These are phyloP conservation scores for Sporothrix variecibatus DNA, from an alignment of 2,329 filamentous ascomycete genomes.

Conservation along the genomic window DNA sequence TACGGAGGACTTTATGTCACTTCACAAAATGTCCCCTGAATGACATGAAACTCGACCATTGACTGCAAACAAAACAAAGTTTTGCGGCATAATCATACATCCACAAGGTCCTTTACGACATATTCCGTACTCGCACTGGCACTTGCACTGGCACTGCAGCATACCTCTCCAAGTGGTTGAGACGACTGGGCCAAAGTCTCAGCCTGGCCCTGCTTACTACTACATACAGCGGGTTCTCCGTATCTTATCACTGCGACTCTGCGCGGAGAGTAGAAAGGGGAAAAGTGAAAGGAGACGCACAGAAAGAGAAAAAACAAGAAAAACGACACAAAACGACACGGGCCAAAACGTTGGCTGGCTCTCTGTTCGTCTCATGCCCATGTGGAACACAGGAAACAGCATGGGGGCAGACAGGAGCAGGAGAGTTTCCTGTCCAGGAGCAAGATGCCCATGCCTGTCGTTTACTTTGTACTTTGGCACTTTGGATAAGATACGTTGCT, in stretches of 20 bases:
- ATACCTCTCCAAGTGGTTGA: neutral
- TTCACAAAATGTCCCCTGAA: neutral
- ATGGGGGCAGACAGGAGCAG: neutral
- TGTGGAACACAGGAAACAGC: conserved; percentile 10
- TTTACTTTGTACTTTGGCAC: neutral
- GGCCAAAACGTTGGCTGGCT: conserved; percentile 10
- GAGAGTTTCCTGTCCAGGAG: neutral
- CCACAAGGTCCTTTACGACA: neutral
- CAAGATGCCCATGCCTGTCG: neutral
- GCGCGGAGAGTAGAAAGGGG: neutral
- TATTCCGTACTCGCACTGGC: neutral
- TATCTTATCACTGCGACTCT: conserved; percentile 3
- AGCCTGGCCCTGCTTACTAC: neutral
- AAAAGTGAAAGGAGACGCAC: neutral
- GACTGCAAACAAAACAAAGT: conserved; percentile 4
- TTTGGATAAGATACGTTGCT: too few species aligned
- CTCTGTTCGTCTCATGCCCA: conserved; percentile 21
- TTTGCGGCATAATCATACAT: neutral
- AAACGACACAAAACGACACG: neutral
- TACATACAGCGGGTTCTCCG: neutral
- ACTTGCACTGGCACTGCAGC: neutral
- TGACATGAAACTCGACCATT: conserved; percentile 10
- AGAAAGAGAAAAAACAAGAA: neutral
- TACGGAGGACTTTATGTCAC: neutral
- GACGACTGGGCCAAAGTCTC: neutral